Base-by-base conservation (phyloP, 2,329 filamentous ascomycete species). In the Fusarium sp. region DNA sequence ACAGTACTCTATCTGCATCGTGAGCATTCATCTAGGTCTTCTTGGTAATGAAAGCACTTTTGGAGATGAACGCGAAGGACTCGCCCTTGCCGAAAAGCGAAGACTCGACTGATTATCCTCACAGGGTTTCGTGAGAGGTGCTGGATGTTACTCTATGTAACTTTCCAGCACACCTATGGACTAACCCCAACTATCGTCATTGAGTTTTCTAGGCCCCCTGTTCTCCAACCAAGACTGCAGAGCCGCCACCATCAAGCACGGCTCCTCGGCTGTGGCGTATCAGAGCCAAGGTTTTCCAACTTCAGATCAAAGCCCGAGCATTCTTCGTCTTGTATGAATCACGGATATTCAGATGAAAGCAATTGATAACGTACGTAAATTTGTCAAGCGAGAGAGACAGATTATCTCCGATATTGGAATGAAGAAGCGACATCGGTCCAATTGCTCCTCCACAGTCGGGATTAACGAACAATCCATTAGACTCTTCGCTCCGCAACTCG, bases 391-490 rank as follows among this genome's bases (percentile, higher is more conserved):
- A 59, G 61, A 55, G 36, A 59, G 52, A 41, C 55, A 49, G 36
- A 44, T 24, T 18, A 49, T 33, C 42, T 72, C 69, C 70, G 69
- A 72, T 71, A 35, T 41, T 67, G 49, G 49, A 38, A 24, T 68
- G 22, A 26, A 22, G 17, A 72, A 75, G 68, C 72, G 72, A 74
- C 68, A 74, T 74, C 72, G 72, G 72, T 57, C 24, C 42, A 51
- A n/a, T 17, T 10, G 24, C 36, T 57, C 33, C 58, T 60, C 58
- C 36, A 48, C 49, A 57, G 20, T 15, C n/a, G 45, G 35, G n/a
- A 58, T 52, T 35, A 62, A 58, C 57, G 38, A 60, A 45, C 68
- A 72, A 55, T 55, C 36, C 48, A 45, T 48, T 68, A 31, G 41
- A 55, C 51, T 55, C 47, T 45, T 70, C 24, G 28, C 58, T 68